Conservation (phyloP, 805 yeast species). For the Saccharomycopsis synnaedendra region DNA sequence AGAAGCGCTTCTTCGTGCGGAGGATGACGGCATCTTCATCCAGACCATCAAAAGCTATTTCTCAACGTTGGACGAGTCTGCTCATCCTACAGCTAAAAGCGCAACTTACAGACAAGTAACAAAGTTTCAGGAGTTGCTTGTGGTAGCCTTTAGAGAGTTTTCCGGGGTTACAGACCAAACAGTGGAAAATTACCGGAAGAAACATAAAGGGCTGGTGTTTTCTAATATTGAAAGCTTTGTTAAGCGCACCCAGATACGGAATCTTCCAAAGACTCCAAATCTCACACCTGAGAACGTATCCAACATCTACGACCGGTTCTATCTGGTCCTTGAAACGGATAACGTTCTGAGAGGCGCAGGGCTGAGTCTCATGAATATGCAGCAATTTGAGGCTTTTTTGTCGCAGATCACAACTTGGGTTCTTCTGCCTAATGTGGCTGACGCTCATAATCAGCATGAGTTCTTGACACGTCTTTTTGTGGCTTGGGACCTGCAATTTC, state of each 20-base stretch:
- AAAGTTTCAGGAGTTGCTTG: constrained; percentile 80
- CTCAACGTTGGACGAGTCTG: constrained; percentile 61
- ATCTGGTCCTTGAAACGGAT: constrained; percentile 61
- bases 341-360: constrained; percentile 28
- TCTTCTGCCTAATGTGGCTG: constrained; percentile 26
- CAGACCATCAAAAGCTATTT: constrained; percentile 79
- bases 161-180: constrained; percentile 65
- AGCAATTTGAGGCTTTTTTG: constrained; percentile 63
- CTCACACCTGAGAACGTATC: constrained; percentile 48
- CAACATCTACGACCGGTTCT: constrained; percentile 74
- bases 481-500: constrained; percentile 53
- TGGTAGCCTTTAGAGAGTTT: constrained; percentile 88
- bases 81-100: constrained; percentile 61
- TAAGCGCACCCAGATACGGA: constrained; percentile 82
- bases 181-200: constrained; percentile 57
- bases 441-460: constrained; percentile 29
- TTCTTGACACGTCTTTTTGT: constrained; percentile 55
- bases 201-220: constrained; percentile 64
- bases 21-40: constrained; percentile 89
- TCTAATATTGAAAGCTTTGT: constrained; percentile 84
- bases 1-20: constrained; percentile 63
- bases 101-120: constrained; percentile 58
- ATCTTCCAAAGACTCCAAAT: constrained; percentile 63
- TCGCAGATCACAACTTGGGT: constrained; percentile 75
- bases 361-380: constrained; percentile 56